Percentiles rank a stretch among this genome's conserved stretches.
These are phyloP conservation scores for Coemansia sp. DNA, from an alignment of 192 early-diverging fungal species.

Conservation along the genomic window DNA sequence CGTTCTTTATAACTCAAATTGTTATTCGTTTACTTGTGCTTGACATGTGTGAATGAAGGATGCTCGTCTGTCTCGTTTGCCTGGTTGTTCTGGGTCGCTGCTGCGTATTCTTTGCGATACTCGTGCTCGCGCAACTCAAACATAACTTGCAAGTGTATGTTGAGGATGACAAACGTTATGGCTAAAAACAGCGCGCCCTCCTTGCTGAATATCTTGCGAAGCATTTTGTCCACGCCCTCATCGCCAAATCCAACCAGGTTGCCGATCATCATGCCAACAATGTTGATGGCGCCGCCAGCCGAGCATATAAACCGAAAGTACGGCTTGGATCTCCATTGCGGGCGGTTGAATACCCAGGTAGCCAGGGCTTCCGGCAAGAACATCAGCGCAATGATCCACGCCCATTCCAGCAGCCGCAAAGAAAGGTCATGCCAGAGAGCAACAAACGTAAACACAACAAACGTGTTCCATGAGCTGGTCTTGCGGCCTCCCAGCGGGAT, in stretches of 20 bases:
- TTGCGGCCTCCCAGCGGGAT: conserved; percentile 84
- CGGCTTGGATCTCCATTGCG: conserved; percentile 27
- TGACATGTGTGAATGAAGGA: too few species aligned
- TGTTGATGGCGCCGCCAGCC: conserved; percentile 76
- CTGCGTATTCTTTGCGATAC: conserved; percentile 49
- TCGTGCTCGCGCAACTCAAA: conserved; percentile 80
- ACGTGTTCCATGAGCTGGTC: conserved; percentile 72
- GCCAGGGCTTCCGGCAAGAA: conserved; percentile 83
- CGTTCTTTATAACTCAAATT: too few species aligned
- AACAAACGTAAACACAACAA: conserved; percentile 92
- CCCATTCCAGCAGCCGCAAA: conserved; percentile 82
- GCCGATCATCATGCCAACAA: conserved; percentile 92
- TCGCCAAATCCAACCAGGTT: conserved; percentile 97
- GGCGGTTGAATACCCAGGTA: conserved; percentile 45
- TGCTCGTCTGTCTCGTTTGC: too few species aligned
- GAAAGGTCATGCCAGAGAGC: conserved; percentile 97
- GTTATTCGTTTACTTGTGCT: too few species aligned
- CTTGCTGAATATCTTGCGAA: conserved; percentile 59
- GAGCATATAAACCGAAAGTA: conserved; percentile 81
- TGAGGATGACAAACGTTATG: conserved; percentile 54
- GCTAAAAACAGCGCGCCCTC: conserved; percentile 53
- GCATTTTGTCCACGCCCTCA: conserved; percentile 76
- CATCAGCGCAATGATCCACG: conserved; percentile 83
- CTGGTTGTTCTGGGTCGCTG: not conserved
- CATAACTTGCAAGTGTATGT: conserved; percentile 69